Base-by-base conservation (phyloP, 768 basidiomycete species). In the Leccinum ochraceum region DNA sequence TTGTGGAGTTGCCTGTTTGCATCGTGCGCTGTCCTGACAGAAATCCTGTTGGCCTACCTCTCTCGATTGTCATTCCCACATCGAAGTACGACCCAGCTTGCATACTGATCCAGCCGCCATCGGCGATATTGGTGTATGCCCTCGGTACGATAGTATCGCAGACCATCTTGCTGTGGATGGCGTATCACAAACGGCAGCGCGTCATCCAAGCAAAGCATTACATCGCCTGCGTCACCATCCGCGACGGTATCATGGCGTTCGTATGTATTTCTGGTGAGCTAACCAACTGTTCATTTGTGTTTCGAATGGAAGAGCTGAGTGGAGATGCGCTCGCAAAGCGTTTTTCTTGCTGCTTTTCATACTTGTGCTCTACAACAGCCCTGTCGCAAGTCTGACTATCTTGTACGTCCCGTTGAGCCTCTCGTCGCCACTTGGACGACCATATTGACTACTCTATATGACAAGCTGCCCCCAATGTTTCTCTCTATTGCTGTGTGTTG, bases 141-240 rank as follows among this genome's bases (percentile, higher is more conserved):
- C 6, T 48, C 13, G 66, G 63, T 13, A 59, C 57, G 5, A 52
- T 64, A 6, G 7, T 39, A 20, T 58, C 70, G 1, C 67, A 69
- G 53, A 14, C 34, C n/a, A 26, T 63, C 16, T 63, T 73, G 51
- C 4, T 73, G 22, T 63, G 57, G 61, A 44, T 71, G 51, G 59
- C 62, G 6, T 69, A 48, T 52, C 65, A 58, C 46, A 67, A 63
- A 50, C 63, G 60, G 26, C 28, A 58, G 8, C 55, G 17, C 10
- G 32, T 16, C n/a, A 13, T 9, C 24, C 61, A 39, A 51, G 17
- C 26, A 10, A 54, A 60, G 30, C 14, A 36, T 8, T 53, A 49
- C 7, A 46, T 67, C 30, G 61, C 60, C 10, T 69, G 59, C 14
- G 42, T 68, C 1, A 72, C 71, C 11, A 66, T 71, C n/a, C 64